Base-by-base conservation (phyloP, 2,329 filamentous ascomycete species). In the Aureobasidium uvarum region DNA sequence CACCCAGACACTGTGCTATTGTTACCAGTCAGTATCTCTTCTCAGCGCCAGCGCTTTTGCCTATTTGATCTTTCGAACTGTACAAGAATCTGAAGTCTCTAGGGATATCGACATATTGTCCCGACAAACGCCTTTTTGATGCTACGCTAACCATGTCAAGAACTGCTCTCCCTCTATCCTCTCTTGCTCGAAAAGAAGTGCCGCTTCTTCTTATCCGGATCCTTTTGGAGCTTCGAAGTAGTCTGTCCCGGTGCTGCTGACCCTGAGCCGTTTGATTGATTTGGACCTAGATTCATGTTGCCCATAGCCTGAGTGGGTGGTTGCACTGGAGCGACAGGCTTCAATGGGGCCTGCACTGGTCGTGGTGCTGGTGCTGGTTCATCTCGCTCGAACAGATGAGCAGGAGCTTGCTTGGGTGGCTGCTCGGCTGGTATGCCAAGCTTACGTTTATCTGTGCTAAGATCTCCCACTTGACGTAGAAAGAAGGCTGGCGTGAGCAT, bases 401-500 rank as follows among this genome's bases (percentile, higher is more conserved):
- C 88, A 0, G 95, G 95, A 0, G 93, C 90, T 67, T 89, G 88
- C n/a, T 87, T 89, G 72, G 88, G 87, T 2, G 92, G 91, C 45
- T 88, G 83, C 68, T 97, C 92, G 65, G 88, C 82, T 0, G 94
- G 95, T 5, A 99, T 85, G 71, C 92, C 88, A 18, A 99, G 83
- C 52, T 86, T 84, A 62, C 90, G 85, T 72, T 88, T 89, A 72
- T 92, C 89, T 41, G 86, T 84, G 67, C 88, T 89, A 16, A 98
- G 82, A 72, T 96, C 92, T 20, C 86, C 85, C 1, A 97, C 79
- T 75, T 98, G 93, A 45, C 90, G 87, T 39, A 96, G 78, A 75
- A 93, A 99, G 23, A 96, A 82, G 48, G 86, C 81, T 0, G 95
- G 94, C 0, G 88, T 95, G 54, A 96, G 81, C 93, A 99, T 97